A percentile compares a stretch with the other conserved stretches of the same genome.
These are phyloP conservation scores for Blastobotrys malaysiensis DNA, from an alignment of 1,139 yeast species.

Conservation along the genomic window DNA sequence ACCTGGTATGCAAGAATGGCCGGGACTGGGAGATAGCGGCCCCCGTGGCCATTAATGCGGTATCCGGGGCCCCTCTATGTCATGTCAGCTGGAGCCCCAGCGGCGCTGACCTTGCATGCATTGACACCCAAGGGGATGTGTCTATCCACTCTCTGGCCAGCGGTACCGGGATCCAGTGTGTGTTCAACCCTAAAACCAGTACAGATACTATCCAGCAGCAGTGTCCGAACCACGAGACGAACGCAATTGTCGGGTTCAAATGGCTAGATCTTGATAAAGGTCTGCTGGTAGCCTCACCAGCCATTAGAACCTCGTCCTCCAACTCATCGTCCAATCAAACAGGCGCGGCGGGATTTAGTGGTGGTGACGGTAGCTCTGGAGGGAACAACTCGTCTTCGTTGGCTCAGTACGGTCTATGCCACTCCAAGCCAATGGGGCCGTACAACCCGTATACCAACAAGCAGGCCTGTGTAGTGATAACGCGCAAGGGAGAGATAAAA, in stretches of 20 bases:
- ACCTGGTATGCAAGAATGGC: constrained; percentile 61
- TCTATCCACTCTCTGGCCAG: constrained; percentile 30
- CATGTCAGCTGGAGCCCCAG: constrained; percentile 39
- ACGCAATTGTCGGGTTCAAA: constrained; percentile 47
- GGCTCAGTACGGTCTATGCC: constrained; percentile 51
- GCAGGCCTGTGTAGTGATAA: constrained; percentile 65
- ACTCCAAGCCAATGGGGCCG: constrained; percentile 53
- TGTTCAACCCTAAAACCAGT: not conserved
- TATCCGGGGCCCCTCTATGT: constrained; percentile 27
- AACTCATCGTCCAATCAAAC: no score
- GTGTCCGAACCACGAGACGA: constrained; percentile 22
- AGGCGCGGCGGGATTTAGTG: no score
- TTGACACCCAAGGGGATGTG: constrained; percentile 39
- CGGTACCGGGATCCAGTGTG: not conserved
- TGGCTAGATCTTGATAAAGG: constrained; percentile 71
- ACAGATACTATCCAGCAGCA: constrained; percentile 5
- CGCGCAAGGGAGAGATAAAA: constrained; percentile 57
- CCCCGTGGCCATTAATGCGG: constrained; percentile 36
- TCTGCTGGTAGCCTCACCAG: constrained; percentile 33
- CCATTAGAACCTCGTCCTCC: constrained; percentile 16
- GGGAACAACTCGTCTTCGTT: constrained; percentile 8
- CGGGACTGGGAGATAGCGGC: constrained; percentile 58
- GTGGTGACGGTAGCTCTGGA: constrained; percentile 15
- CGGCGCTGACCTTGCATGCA: constrained; percentile 39
- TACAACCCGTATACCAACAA: constrained; percentile 64